Percentiles rank a stretch among this genome's conserved stretches.
Evolutionary conservation across 139 green algal species (phyloP).

Genomic region (Nannochloris sp.): DNA sequence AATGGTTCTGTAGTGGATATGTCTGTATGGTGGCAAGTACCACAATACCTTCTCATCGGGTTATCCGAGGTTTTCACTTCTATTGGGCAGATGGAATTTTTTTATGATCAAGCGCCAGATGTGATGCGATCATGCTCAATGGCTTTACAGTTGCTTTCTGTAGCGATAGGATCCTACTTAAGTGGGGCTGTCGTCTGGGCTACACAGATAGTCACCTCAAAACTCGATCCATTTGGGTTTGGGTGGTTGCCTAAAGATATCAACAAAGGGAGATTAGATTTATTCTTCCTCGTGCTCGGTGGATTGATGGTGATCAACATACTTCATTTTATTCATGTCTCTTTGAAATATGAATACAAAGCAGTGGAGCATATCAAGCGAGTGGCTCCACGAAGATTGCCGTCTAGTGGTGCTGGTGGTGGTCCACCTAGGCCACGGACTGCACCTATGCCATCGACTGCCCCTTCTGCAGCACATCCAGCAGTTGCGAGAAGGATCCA

Average conservation of each 20-base stretch:
- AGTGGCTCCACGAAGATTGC: constrained; percentile 1
- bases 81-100: constrained; percentile 92
- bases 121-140: constrained; percentile 87
- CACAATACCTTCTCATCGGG: constrained; percentile 80
- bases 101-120: constrained; percentile 90
- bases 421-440: not conserved
- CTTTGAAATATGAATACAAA: constrained; percentile 76
- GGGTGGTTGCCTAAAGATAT: constrained; percentile 51
- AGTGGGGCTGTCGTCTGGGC: constrained; percentile 53
- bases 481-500: constrained; percentile 9
- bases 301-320: constrained; percentile 54
- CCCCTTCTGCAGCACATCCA: not conserved
- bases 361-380: constrained; percentile 50
- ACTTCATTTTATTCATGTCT: constrained; percentile 57
- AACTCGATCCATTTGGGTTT: not conserved
- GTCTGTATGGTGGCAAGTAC: constrained; percentile 65
- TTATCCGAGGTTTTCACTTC: constrained; percentile 75
- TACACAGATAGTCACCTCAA: constrained; percentile 16
- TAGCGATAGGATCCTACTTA: constrained; percentile 75
- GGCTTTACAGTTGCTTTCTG: constrained; percentile 76
- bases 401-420: not conserved
- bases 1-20: constrained; percentile 18
- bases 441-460: not conserved
- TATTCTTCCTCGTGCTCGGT: constrained; percentile 68
- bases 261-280: constrained; percentile 70